A percentile compares a stretch with the other conserved stretches of the same genome.
Conservation (phyloP, 768 basidiomycete species). For the Suillus occidentalis region DNA sequence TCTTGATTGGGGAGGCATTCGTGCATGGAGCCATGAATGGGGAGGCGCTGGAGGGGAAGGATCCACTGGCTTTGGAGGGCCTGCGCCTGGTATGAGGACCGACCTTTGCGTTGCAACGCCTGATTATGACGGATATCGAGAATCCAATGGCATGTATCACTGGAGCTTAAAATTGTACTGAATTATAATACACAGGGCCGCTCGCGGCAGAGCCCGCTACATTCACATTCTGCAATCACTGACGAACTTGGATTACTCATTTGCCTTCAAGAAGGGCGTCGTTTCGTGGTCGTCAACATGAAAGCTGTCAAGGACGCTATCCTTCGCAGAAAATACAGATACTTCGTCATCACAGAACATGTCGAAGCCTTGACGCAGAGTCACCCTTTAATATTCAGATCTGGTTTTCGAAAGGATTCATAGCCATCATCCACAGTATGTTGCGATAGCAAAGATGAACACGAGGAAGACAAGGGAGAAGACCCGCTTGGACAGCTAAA, state of each 20-base stretch:
- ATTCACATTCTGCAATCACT: background rate
- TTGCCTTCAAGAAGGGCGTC: too few relatives aligned
- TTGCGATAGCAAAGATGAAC: too few relatives aligned
- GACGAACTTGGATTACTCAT: background rate
- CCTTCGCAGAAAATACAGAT: too few relatives aligned
- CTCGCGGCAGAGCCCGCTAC: background rate
- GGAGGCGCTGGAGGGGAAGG: conserved; percentile 2
- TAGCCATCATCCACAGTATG: too few relatives aligned
- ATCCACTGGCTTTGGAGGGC: background rate
- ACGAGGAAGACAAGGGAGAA: too few relatives aligned
- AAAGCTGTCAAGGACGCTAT: too few relatives aligned
- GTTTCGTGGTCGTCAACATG: too few relatives aligned
- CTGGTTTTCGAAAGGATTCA: too few relatives aligned
- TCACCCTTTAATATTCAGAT: background rate
- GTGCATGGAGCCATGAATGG: conserved; percentile 12
- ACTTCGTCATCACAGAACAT: too few relatives aligned
- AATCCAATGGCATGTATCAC: background rate
- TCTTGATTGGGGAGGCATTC: conserved; percentile 11
- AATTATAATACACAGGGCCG: background rate
- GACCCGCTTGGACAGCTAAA: background rate
- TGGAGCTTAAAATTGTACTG: background rate
- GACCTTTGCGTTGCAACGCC: background rate
- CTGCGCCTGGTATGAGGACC: background rate
- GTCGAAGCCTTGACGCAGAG: background rate
- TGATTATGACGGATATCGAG: background rate